phyloP scores from a whole-genome alignment of 208 protist genomes.

The Crithidia fasciculata region DNA sequence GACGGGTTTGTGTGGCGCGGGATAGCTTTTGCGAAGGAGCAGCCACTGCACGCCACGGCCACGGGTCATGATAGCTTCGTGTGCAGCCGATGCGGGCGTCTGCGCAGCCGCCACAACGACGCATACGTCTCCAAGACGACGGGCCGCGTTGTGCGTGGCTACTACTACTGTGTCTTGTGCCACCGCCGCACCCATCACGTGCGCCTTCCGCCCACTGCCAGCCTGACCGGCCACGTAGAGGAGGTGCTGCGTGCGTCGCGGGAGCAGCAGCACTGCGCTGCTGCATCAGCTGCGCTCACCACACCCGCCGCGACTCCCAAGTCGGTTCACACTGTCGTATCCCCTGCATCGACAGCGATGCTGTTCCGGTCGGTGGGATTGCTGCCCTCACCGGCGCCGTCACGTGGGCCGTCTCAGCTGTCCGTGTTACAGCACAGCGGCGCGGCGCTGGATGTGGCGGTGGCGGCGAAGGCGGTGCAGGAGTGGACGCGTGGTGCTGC shows the following conservation, averaged over 20 bases:
- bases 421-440: not conserved
- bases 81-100: conserved; percentile 49
- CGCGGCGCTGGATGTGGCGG: not conserved
- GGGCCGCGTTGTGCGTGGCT: conserved; percentile 14
- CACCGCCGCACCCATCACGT: conserved; percentile 34
- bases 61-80: conserved; percentile 30
- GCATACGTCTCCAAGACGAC: conserved; percentile 22
- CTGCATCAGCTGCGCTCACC: not conserved
- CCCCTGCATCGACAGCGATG: not conserved
- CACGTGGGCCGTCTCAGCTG: not conserved
- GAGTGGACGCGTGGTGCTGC: conserved; percentile 22
- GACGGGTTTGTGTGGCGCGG: conserved; percentile 32
- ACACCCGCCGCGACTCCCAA: not conserved
- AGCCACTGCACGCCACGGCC: not conserved
- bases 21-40: conserved; percentile 26
- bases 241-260: not conserved
- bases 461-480: conserved; percentile 12
- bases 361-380: not conserved
- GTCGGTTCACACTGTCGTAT: not conserved
- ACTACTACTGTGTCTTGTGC: conserved; percentile 45
- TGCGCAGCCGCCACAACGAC: conserved; percentile 20
- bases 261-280: not conserved
- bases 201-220: conserved; percentile 15
- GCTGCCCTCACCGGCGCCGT: not conserved
- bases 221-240: not conserved